Base-by-base conservation (phyloP, 2,329 filamentous ascomycete species). In the Epichloe baconii region DNA sequence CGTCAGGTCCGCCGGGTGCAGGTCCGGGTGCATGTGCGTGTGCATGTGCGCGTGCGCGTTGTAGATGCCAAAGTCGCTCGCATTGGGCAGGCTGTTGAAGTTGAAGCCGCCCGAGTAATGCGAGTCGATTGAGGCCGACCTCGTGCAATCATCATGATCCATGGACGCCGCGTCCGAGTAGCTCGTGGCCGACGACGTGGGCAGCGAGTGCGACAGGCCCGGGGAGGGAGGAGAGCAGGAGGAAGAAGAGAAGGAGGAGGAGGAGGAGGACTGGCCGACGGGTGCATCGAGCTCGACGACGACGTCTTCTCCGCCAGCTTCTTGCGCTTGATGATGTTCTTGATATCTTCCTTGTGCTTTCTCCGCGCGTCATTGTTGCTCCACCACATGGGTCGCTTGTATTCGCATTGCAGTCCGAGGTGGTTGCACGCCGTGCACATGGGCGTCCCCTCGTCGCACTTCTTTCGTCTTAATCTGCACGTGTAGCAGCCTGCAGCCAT, bases 351-450 rank as follows among this genome's bases (percentile, higher is more conserved):
- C 73, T 97, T 98, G 67, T 96, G 88, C 52, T 83, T 73, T 61
- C 85, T 81, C 59, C 93, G 79, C 63, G 86, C 82, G 56, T 95
- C 89, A 63, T 86, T 86, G 75, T 93, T 96, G 71, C 85, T 86
- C 93, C 93, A 98, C 93, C 93, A 98, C 71, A 87, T 81, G 38
- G 93, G 93, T 64, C 90, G 77, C 77, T 95, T 95, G 74, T 97
- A 98, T 74, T 97, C 89, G 73, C 93, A 98, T 62, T 78, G 77
- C 52, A 98, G 77, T 50, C 86, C 86, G 52, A 98, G 83, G 63
- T 82, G 76, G 60, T 79, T 82, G 76, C 80, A 84, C 54, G 80
- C 80, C 15, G 78, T 76, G 72, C 80, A 84, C 61, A 74, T 70
- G 49, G 79, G 78, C 38, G 73, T 70, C 56, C 78, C 79, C 66